phyloP scores from a whole-genome alignment of 2,329 filamentous ascomycete species.

The Fusarium albosuccineum region DNA sequence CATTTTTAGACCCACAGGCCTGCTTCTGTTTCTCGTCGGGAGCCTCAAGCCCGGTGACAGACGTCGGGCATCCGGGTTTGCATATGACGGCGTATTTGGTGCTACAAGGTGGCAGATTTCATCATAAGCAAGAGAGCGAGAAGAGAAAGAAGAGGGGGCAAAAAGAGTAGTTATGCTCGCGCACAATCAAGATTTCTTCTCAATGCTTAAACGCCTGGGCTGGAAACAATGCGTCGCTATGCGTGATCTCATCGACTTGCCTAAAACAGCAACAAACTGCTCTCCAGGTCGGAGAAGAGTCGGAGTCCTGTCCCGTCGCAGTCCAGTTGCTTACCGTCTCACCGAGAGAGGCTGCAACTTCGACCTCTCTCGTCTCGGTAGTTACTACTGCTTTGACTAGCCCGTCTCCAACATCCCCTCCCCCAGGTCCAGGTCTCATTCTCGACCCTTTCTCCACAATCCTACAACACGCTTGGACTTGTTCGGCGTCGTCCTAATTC shows the following conservation, averaged over 20 bases:
- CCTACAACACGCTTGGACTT: slow-evolving; percentile 14
- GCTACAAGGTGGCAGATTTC: neutral
- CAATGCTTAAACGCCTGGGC: neutral
- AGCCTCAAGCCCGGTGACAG: slow-evolving; percentile 16
- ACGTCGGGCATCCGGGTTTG: slow-evolving; percentile 7
- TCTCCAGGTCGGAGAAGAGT: slow-evolving; percentile 31
- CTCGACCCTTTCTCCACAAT: slow-evolving; percentile 28
- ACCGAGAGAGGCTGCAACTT: slow-evolving; percentile 13
- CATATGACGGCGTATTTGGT: neutral
- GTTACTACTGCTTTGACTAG: neutral
- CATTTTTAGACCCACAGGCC: neutral
- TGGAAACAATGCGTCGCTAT: neutral
- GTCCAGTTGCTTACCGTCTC: slow-evolving; percentile 31
- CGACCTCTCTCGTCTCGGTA: neutral
- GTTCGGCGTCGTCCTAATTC: slow-evolving; percentile 24
- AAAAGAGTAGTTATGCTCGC: neutral
- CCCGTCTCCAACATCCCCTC: slow-evolving; percentile 11
- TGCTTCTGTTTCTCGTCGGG: neutral
- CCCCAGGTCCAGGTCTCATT: slow-evolving; percentile 26
- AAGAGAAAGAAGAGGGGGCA: neutral
- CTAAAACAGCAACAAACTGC: slow-evolving; percentile 24
- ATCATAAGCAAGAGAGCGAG: neutral
- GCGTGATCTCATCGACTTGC: slow-evolving; percentile 21
- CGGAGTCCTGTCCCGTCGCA: slow-evolving; percentile 16
- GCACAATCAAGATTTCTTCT: neutral